Evolutionary conservation across 805 yeast genomes (phyloP).

Genomic region (Groenewaldozyma tartarivorans): DNA sequence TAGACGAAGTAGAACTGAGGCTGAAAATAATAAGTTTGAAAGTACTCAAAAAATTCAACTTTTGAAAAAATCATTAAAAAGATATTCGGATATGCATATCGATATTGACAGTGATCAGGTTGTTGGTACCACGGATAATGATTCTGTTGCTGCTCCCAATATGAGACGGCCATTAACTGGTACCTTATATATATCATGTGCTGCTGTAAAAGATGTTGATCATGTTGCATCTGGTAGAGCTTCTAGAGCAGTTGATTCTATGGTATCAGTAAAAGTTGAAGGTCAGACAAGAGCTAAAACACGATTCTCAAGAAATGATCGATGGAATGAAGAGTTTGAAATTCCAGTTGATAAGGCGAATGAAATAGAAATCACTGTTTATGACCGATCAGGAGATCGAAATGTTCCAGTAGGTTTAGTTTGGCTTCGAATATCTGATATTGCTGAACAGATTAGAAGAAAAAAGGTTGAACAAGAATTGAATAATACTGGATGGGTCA

Average conservation of each 20-base stretch:
- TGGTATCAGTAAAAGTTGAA: conserved; percentile 72
- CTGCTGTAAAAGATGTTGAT: conserved; percentile 79
- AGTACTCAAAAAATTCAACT: conserved; percentile 78
- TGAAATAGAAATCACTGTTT: conserved; percentile 81
- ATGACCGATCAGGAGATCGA: conserved; percentile 62
- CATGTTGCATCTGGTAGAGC: conserved; percentile 82
- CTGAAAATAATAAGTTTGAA: conserved; percentile 79
- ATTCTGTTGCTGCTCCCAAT: conserved; percentile 53
- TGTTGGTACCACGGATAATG: conserved; percentile 37
- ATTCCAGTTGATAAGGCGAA: conserved; percentile 83
- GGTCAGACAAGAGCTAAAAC: conserved; percentile 78
- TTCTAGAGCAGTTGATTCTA: conserved; percentile 69
- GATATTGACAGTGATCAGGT: conserved; percentile 48
- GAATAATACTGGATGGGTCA: conserved; percentile 77
- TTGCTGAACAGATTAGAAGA: conserved; percentile 90
- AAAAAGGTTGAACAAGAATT: conserved; percentile 69
- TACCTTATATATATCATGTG: conserved; percentile 57
- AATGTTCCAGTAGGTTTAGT: conserved; percentile 81
- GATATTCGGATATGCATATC: conserved; percentile 80
- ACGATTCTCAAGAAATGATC: conserved; percentile 62
- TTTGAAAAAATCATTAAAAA: conserved; percentile 70
- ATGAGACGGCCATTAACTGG: conserved; percentile 84
- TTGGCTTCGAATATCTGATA: conserved; percentile 85
- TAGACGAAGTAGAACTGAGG: conserved; percentile 72
- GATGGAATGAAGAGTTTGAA: conserved; percentile 75